Conservation (phyloP, 2,329 filamentous ascomycete species). For the Penicillium sp. region DNA sequence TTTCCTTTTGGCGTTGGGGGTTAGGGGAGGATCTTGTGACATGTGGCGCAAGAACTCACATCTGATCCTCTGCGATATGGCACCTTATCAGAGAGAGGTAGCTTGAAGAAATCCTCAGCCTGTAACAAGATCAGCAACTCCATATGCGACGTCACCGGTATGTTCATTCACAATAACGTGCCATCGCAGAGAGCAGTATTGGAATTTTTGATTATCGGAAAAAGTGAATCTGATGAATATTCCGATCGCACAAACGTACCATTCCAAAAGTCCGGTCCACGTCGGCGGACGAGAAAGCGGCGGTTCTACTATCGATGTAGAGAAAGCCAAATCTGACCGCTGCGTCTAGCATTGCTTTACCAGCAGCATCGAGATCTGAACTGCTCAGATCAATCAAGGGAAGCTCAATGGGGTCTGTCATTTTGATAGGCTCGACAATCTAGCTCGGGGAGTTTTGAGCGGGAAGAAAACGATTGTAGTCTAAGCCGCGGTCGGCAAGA, state of each 20-base stretch:
- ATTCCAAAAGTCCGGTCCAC: slow-evolving; percentile 72
- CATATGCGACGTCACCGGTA: too few relatives aligned
- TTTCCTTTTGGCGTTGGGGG: too few relatives aligned
- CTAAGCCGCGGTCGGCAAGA: neutral
- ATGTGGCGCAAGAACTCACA: slow-evolving; percentile 9
- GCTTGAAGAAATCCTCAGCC: too few relatives aligned
- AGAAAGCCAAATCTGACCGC: slow-evolving; percentile 84
- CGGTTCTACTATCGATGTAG: slow-evolving; percentile 74
- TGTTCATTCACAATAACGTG: neutral
- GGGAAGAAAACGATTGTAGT: neutral
- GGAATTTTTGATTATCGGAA: slow-evolving; percentile 60
- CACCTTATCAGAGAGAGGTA: too few relatives aligned
- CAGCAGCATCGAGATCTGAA: slow-evolving; percentile 57
- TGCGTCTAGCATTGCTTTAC: slow-evolving; percentile 70
- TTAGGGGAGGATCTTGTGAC: too few relatives aligned
- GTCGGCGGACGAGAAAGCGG: slow-evolving; percentile 63
- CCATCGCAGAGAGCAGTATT: slow-evolving; percentile 64
- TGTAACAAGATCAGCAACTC: too few relatives aligned
- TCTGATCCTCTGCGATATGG: too few relatives aligned
- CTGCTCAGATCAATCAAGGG: slow-evolving; percentile 80
- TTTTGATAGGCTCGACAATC: too few relatives aligned
- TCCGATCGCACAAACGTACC: slow-evolving; percentile 49
- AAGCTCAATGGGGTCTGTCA: slow-evolving; percentile 50
- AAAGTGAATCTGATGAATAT: neutral
- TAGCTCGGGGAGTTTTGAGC: neutral